Evolutionary conservation across 495 filamentous ascomycete genomes (phyloP).

Genomic region (Lophium mytilinum): DNA sequence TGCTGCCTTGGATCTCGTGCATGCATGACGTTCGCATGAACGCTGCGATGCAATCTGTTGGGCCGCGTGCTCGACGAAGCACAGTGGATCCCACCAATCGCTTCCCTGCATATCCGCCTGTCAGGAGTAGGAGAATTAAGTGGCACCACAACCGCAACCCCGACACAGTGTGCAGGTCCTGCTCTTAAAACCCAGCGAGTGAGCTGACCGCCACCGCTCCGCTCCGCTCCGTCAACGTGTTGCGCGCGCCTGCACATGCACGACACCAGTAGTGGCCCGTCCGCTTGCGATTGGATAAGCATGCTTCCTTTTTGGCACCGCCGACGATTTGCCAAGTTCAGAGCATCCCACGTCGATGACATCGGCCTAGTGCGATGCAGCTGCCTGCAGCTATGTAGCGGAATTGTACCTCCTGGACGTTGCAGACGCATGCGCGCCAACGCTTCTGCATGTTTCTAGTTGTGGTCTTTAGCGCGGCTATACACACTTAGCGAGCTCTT

Average conservation of each 20-base stretch:
- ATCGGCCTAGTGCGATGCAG: not conserved
- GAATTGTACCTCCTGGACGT: not conserved
- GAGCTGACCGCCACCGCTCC: no score
- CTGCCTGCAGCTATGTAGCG: not conserved
- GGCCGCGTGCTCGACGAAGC: no score
- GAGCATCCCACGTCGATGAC: not conserved
- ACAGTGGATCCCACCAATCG: no score
- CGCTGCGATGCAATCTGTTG: no score
- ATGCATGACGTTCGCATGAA: slow-evolving; percentile 12
- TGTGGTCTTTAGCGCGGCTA: not conserved
- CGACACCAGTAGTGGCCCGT: no score
- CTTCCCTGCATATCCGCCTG: no score
- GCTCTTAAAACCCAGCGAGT: no score
- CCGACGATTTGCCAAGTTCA: not conserved
- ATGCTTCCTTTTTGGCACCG: not conserved
- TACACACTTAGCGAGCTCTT: not conserved
- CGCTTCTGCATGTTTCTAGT: not conserved
- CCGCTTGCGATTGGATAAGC: not conserved
- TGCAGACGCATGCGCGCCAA: not conserved
- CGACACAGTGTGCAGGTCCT: no score
- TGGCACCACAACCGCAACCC: no score
- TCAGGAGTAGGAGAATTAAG: no score
- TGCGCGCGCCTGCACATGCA: no score
- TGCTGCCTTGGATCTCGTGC: slow-evolving; percentile 7
- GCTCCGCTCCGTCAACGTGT: no score